Evolutionary conservation across 1,139 yeast genomes (phyloP).

Genomic region (Candida dubliniensis): DNA sequence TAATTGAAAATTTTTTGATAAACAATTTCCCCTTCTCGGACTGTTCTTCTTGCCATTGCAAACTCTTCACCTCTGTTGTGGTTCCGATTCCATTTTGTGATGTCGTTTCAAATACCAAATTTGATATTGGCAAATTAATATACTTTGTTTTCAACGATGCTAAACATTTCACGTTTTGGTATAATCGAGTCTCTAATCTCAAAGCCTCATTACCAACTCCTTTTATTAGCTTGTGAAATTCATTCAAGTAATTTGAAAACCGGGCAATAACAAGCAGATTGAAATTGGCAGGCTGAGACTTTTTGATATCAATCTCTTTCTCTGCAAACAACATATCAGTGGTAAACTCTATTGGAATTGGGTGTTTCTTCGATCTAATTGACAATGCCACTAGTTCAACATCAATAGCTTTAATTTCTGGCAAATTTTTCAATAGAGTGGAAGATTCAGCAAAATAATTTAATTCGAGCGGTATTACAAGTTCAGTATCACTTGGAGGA

Average conservation of each 20-base stretch:
- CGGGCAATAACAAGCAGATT: slow-evolving; percentile 33
- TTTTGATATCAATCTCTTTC: slow-evolving; percentile 22
- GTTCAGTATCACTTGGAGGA: slow-evolving; percentile 17
- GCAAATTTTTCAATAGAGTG: slow-evolving; percentile 11
- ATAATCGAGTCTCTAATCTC: slow-evolving; percentile 37
- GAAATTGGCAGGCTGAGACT: slow-evolving; percentile 24
- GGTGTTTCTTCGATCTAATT: slow-evolving; percentile 34
- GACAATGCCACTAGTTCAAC: slow-evolving; percentile 42
- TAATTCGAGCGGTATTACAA: slow-evolving; percentile 38
- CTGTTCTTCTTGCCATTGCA: slow-evolving; percentile 29
- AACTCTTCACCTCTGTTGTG: slow-evolving; percentile 20
- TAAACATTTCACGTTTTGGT: slow-evolving; percentile 37
- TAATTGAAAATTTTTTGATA: slow-evolving; percentile 29
- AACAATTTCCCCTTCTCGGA: slow-evolving; percentile 20
- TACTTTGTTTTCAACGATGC: slow-evolving; percentile 37
- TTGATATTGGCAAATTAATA: slow-evolving; percentile 24
- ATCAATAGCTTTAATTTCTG: slow-evolving; percentile 33
- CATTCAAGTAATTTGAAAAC: slow-evolving; percentile 28
- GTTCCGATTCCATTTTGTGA: slow-evolving; percentile 19
- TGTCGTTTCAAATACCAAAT: slow-evolving; percentile 17
- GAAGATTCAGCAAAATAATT: slow-evolving; percentile 27
- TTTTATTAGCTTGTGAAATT: slow-evolving; percentile 32
- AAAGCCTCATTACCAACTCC: slow-evolving; percentile 37
- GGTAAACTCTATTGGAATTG: slow-evolving; percentile 43
- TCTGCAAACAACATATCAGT: slow-evolving; percentile 42